Conservation (phyloP, 2,329 filamentous ascomycete genomes). For the Pseudocercospora fuligena region DNA sequence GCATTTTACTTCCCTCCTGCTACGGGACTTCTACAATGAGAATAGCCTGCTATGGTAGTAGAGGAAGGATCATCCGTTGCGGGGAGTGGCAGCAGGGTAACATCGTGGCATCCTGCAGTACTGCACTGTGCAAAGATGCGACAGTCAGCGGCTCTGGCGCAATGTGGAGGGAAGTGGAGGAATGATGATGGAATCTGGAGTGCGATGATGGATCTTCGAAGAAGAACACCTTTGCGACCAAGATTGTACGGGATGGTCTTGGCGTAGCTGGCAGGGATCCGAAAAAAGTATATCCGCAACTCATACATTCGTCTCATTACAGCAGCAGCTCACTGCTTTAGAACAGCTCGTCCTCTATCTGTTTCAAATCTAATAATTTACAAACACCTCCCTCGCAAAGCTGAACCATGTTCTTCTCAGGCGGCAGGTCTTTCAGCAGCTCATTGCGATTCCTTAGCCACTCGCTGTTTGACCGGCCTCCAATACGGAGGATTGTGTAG, state of each 20-base stretch:
- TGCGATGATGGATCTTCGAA: neutral
- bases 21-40: neutral
- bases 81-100: neutral
- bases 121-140: neutral
- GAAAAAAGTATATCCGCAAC: neutral
- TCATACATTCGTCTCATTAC: constrained; percentile 7
- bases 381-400: constrained; percentile 52
- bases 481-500: constrained; percentile 46
- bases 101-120: constrained; percentile 6
- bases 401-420: constrained; percentile 49
- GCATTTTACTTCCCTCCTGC: neutral
- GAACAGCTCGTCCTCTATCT: constrained; percentile 36
- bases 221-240: neutral
- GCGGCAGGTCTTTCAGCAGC: constrained; percentile 49
- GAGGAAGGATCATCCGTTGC: neutral
- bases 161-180: neutral
- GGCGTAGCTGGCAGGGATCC: neutral
- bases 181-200: neutral
- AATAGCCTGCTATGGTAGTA: neutral
- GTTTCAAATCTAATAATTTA: constrained; percentile 36
- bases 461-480: constrained; percentile 41
- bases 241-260: neutral
- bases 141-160: neutral
- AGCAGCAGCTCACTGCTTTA: neutral
- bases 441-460: constrained; percentile 60